phyloP scores from a whole-genome alignment of 768 basidiomycete genomes.

The Rubroboletus satanas region DNA sequence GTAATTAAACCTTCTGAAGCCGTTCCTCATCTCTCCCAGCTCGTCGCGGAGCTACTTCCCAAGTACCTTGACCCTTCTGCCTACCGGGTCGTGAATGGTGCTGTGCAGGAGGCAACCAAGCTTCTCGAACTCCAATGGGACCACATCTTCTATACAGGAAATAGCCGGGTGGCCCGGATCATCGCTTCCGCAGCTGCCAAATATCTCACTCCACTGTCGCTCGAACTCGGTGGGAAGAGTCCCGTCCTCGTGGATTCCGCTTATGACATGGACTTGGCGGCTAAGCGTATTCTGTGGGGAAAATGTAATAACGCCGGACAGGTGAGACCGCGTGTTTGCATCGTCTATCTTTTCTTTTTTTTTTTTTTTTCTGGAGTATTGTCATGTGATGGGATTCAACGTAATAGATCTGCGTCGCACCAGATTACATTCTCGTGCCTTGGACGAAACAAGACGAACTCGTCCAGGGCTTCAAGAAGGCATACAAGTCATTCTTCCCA shows the following conservation, averaged over 20 bases:
- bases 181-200: slow-evolving; percentile 25
- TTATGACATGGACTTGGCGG: slow-evolving; percentile 46
- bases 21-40: slow-evolving; percentile 42
- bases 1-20: slow-evolving; percentile 65
- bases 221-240: slow-evolving; percentile 40
- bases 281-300: slow-evolving; percentile 63
- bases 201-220: slow-evolving; percentile 33
- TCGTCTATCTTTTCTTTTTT: neutral
- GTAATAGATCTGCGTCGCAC: slow-evolving; percentile 37
- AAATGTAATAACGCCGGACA: slow-evolving; percentile 67
- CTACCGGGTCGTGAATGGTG: slow-evolving; percentile 52
- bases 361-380: neutral
- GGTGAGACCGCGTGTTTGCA: slow-evolving; percentile 25
- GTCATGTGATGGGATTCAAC: neutral
- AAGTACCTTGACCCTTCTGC: slow-evolving; percentile 51
- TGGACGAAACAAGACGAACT: slow-evolving; percentile 44
- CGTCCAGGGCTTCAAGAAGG: slow-evolving; percentile 40
- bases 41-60: slow-evolving; percentile 53
- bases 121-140: slow-evolving; percentile 31
- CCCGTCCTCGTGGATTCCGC: slow-evolving; percentile 44
- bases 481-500: slow-evolving; percentile 50
- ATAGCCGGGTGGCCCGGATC: slow-evolving; percentile 24
- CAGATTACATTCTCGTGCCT: slow-evolving; percentile 45
- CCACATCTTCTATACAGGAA: slow-evolving; percentile 39
- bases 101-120: slow-evolving; percentile 36